These are phyloP conservation scores for Termitomyces sp. DNA, from an alignment of 768 basidiomycete species.

Conservation along the genomic window DNA sequence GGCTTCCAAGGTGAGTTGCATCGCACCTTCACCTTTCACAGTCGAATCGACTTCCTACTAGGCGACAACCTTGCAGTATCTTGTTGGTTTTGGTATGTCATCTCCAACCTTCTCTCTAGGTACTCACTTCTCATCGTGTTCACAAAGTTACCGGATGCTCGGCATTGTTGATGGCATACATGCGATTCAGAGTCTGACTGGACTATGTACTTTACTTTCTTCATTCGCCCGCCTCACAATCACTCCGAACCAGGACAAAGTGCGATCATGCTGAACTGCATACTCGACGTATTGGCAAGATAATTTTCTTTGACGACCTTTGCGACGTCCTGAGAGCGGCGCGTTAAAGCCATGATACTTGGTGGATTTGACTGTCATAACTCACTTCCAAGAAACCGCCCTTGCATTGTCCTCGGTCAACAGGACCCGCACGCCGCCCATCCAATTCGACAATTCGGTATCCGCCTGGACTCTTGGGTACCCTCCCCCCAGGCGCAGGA, in stretches of 20 bases:
- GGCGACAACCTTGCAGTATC: constrained; percentile 85
- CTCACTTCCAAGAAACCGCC: constrained; percentile 54
- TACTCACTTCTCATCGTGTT: constrained; percentile 9
- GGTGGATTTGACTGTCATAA: constrained; percentile 4
- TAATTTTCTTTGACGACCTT: constrained; percentile 60
- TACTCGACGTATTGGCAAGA: constrained; percentile 49
- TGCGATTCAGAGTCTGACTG: constrained; percentile 61
- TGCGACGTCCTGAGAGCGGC: constrained; percentile 54
- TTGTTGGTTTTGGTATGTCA: constrained; percentile 80
- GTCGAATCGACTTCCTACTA: constrained; percentile 24
- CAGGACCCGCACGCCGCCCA: constrained; percentile 72
- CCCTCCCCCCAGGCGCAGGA: constrained; percentile 49
- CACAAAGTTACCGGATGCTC: constrained; percentile 78
- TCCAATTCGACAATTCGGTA: constrained; percentile 77
- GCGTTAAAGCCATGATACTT: background rate
- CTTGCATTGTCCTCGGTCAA: constrained; percentile 70
- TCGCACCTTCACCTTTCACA: background rate
- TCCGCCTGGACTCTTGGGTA: constrained; percentile 27
- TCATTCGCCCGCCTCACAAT: background rate
- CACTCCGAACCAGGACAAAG: constrained; percentile 32
- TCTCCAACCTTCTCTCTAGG: background rate
- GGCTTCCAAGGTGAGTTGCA: constrained; percentile 66
- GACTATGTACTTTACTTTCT: constrained; percentile 6
- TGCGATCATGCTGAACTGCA: constrained; percentile 70
- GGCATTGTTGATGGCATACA: constrained; percentile 83